Evolutionary conservation across 2,329 filamentous ascomycete genomes (phyloP), one percentile per base, ranked within the genome.

Genomic region (Acrocalymma vagum): DNA sequence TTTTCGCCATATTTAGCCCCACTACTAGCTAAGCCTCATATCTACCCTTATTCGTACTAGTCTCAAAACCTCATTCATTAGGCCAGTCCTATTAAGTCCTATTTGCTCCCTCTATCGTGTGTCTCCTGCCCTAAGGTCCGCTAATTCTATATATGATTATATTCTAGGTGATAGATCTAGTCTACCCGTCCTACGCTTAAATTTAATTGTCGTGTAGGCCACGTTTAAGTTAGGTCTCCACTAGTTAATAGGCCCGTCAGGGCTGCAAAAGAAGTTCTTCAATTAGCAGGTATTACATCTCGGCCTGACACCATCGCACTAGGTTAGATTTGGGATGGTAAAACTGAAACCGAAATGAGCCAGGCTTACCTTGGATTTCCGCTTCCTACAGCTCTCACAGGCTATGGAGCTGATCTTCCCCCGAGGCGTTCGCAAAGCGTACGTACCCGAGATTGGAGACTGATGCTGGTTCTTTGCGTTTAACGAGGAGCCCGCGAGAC

Each of bases 381-480:
- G 48, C 28, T 62, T 62, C 40, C 57, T 53, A 29, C 58, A 62
- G 20, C 56, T 59, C 29, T 60, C 58, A 26, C 58, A 62, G 16
- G 58, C 58, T 39, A 62, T 62, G 9, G 58, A 59, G 7, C 56
- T 62, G 32, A 62, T 62, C 33, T 58, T 58, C 14, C 55, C 55
- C 18, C 55, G 44, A 10, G 55, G 55, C 7, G 55, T 58, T 14
- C 55, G 55, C 24, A 58, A 30, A 17, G 55, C 55, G 29, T 58
- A 58, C 16, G 52, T 58, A 9, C 55, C 55, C 11, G 55, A 46
- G 17, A 58, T 58, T 16, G 55, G 55, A 6, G 55, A 58, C 35
- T 56, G 50, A 24, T 54, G 42, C 25, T 54, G 52, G 14, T 38
- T 33, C 42, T 44, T 51, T n/a, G 50, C 35, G 27, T 36, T 42